Evolutionary conservation across 2,329 filamentous ascomycete genomes (phyloP), one percentile per base, ranked within the genome.

Genomic region (Ceratocystis cacaofunesta): DNA sequence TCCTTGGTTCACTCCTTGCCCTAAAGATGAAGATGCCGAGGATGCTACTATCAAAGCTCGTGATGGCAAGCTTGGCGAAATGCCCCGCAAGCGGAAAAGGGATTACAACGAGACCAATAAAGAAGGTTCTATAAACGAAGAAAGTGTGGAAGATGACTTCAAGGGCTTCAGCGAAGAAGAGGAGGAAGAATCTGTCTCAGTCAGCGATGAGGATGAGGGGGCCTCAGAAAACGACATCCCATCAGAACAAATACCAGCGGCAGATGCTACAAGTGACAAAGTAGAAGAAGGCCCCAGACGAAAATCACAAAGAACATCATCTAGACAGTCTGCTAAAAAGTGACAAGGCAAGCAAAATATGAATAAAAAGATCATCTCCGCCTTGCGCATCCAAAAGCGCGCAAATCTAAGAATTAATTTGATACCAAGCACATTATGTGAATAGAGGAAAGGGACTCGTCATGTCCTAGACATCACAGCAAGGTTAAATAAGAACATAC

Each of bases 1-100:
- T 30, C 94, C 94, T 1, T 99, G 95, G 94, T 99, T 91, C 72
- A 94, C 89, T 0, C 85, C 90, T 28, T 68, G 66, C 7, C 86
- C 91, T 8, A 90, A 92, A 1, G 76, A 80, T 15, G 72, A 75
- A 2, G 82, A 82, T 61, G 17, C 36, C 7, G 50, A 43, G 17
- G 78, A 77, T 15, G 76, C 77, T 2, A 77, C 75, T 46, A 76
- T 86, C n/a, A 83, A 86, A 68, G 89, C 89, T 4, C 84, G 91
- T 60, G 83, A 88, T 68, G 91, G 91, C 12, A 82, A 85, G 70
- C 78, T 95, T 0, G 92, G 92, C 19, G 90, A 96, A 75, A 96
- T 95, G 86, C 84, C 84, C 52, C 87, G 85, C 76, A 89, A 95
- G 77, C 88, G 92, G 71, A 86, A 86, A 70, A 76, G 78, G 17